Evolutionary conservation across 306 rosid genomes (phyloP), one percentile per base, ranked within the genome.

Genomic region (Cucurbita argyrosperma): DNA sequence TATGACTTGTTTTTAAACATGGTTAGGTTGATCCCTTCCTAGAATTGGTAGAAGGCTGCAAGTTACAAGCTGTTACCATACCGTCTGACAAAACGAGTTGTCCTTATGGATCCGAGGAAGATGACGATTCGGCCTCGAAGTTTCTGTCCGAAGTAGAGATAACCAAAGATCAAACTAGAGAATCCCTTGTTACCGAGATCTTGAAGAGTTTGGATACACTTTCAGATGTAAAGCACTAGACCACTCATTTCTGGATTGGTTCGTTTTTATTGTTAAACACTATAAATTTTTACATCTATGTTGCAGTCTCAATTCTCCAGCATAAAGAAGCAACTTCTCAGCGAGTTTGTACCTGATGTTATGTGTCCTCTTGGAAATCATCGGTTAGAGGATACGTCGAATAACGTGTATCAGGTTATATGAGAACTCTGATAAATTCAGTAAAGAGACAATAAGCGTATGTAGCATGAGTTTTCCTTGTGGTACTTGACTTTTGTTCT

Each of bases 1-100:
- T 11, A 63, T 72, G 23, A 62, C 43, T 65, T 50, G 60, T 64
- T 73, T 66, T 46, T 80, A 11, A 57, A 69, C 69, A 69, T 75
- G 26, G 56, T 78, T 88, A 92, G 96, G 83, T 85, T 79, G 98
- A 92, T 72, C 98, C 98, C 35, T 92, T 88, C 85, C 90, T 92
- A 72, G 76, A 10, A 18, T 76, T 92, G 73, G 84, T 86, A 71
- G 96, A 82, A 59, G 96, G 88, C 77, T 64, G 71, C 81, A 90
- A 90, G 84, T 85, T 92, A 83, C 87, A 86, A 67, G 88, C 84
- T 78, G 83, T 84, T 74, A 75, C 56, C 63, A 40, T 43, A 73
- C 85, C 78, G 77, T 81, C 83, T 46, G 79, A 77, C 45, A 65
- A 73, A 77, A 77, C 59, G 26, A 77, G 70, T 69, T 77, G 79